Base-by-base conservation (phyloP, 352 stramenopile genomes). In the Phytopythium delawarense region DNA sequence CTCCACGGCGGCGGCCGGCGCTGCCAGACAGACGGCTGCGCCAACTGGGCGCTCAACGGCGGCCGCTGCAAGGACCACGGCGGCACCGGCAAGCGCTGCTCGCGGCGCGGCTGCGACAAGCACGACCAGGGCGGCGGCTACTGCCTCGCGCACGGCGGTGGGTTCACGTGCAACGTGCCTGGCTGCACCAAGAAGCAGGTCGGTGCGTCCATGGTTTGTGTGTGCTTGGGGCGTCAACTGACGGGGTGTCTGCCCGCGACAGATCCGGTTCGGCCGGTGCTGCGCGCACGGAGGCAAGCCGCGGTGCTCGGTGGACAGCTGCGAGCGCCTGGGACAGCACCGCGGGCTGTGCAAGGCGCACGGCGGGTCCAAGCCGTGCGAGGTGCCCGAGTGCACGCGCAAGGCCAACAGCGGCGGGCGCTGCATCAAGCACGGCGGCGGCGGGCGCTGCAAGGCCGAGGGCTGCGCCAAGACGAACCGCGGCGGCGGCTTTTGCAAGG, bases 161-260 rank as follows among this genome's bases (percentile, higher is more conserved):
- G 85, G 0, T 87, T 74, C 61, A 87, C 84, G 25, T 94, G 85
- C 55, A 77, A 71, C 7, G 75, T 88, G 21, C 67, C 79, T 1
- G 81, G 84, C 30, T 94, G 85, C 61, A 77, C 72, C 18, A 94
- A 94, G 74, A 94, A 92, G 53, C 79, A 89, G 69, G 82, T 94
- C 25, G 25, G 25, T 28, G 25, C 25, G 25, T 28, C 25, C 2
- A 28, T 28, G 25, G 2, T 28, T 28, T 2, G 25, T 28, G 25
- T 28, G 25, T 2, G 25, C 25, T 28, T 28, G n/a, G n/a, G 39
- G 39, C 16, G 16, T 42, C 6, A 6, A 23, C 20, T 42, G 13
- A 32, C 42, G 49, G 34, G 8, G 37, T 42, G 37, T 11, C 13
- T 15, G 37, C 3, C 16, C 8, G 16, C 9, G 1, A 20, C 53